Conservation (phyloP, 257 asterid genomes). For the Solanum sparsipilum region DNA sequence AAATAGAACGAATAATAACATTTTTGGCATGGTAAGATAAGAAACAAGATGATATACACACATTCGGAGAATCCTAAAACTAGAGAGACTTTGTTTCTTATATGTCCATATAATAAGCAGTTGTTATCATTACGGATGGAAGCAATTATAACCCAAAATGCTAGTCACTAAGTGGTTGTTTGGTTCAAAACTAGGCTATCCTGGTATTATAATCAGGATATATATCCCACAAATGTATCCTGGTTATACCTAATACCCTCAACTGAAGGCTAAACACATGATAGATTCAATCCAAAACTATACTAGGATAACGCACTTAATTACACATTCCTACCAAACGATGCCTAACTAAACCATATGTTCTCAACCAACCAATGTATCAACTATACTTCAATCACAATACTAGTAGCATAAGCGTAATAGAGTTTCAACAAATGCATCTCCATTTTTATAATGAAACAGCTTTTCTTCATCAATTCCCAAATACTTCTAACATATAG, state of each 20-base stretch:
- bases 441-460: neutral
- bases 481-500: neutral
- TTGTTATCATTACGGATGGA: neutral
- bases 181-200: neutral
- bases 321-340: neutral
- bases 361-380: neutral
- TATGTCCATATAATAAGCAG: neutral
- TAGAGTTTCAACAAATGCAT: neutral
- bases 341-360: neutral
- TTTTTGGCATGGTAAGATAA: neutral
- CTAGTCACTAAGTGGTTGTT: neutral
- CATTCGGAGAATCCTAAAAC: neutral
- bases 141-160: neutral
- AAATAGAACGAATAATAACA: slow-evolving; percentile 1
- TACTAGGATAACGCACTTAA: neutral
- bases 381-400: neutral
- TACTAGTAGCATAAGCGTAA: neutral
- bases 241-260: neutral
- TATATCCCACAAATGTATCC: neutral
- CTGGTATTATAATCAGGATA: neutral
- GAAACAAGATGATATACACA: neutral
- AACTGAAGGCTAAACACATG: neutral
- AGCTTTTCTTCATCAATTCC: neutral
- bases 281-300: neutral
- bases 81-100: neutral